These are phyloP conservation scores for Rhodotorula sp. DNA, from an alignment of 1,284 basidiomycete species.

Conservation along the genomic window DNA sequence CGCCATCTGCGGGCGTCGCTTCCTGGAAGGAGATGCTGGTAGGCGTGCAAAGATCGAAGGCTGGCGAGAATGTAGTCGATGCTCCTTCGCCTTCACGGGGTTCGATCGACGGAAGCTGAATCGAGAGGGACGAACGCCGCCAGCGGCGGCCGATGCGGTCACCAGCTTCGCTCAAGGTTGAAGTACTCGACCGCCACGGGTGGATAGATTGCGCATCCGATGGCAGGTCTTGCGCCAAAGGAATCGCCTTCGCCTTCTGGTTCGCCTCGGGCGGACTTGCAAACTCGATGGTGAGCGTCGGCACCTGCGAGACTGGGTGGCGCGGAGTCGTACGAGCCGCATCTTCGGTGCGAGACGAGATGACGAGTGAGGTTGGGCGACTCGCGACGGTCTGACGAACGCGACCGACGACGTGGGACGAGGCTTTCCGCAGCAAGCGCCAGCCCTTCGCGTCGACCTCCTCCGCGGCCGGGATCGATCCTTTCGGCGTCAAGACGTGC, in stretches of 20 bases:
- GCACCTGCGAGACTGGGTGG: not conserved
- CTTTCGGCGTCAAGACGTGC: not conserved
- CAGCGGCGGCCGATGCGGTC: not conserved
- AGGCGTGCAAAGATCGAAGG: not conserved
- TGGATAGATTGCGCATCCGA: too few species aligned
- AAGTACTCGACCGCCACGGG: not conserved
- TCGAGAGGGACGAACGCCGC: not conserved
- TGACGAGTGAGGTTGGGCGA: not conserved
- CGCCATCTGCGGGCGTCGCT: too few species aligned
- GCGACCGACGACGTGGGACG: not conserved
- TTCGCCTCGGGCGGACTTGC: not conserved
- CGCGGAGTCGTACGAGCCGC: not conserved
- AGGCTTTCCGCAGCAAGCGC: conserved; percentile 1
- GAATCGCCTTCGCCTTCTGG: not conserved
- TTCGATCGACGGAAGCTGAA: not conserved
- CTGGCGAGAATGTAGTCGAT: not conserved
- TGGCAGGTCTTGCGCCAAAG: not conserved
- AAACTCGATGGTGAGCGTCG: not conserved
- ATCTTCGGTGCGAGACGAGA: not conserved
- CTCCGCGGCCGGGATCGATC: not conserved
- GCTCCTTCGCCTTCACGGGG: not conserved
- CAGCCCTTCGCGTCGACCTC: not conserved
- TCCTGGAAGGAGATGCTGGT: not conserved
- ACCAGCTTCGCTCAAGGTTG: not conserved
- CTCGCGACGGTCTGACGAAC: not conserved